Evolutionary conservation across 2,329 filamentous ascomycete species (phyloP).

Genomic region (Talaromyces funiculosus): DNA sequence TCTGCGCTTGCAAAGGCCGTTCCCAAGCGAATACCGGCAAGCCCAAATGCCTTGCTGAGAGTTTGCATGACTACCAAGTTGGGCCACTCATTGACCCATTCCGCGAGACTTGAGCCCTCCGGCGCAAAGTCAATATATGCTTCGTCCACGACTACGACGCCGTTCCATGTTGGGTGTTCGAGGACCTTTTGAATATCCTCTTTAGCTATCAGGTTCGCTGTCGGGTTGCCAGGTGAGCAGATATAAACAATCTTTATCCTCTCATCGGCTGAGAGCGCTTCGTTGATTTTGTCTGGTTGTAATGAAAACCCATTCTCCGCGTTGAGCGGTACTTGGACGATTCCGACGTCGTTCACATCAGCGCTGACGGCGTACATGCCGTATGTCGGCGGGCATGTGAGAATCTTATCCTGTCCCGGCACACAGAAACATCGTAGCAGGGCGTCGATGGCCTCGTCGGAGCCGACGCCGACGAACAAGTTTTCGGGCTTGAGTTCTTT

Average conservation of each 20-base stretch:
- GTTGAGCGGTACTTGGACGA: conserved; percentile 80
- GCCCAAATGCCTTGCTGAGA: conserved; percentile 92
- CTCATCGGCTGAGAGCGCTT: conserved; percentile 56
- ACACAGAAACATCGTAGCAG: conserved; percentile 88
- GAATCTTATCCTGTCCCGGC: conserved; percentile 79
- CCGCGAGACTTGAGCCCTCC: conserved; percentile 72
- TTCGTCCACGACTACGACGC: conserved; percentile 87
- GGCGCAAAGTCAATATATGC: conserved; percentile 94
- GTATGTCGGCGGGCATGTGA: conserved; percentile 94
- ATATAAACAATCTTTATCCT: conserved; percentile 85
- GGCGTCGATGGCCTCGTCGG: conserved; percentile 94
- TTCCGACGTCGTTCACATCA: conserved; percentile 82
- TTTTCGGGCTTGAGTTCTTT: conserved; percentile 71
- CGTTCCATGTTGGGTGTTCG: conserved; percentile 89
- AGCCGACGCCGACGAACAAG: conserved; percentile 91
- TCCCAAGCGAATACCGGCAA: conserved; percentile 88
- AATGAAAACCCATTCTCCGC: conserved; percentile 67
- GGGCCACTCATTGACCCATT: conserved; percentile 87
- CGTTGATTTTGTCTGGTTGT: conserved; percentile 63
- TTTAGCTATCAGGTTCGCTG: conserved; percentile 71
- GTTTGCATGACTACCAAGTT: conserved; percentile 98
- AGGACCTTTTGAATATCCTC: conserved; percentile 67
- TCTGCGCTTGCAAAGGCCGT: conserved; percentile 71
- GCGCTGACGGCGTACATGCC: conserved; percentile 97
- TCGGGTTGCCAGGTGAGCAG: conserved; percentile 93